Percentiles rank a stretch among this genome's conserved stretches.
Conservation (phyloP, 2,329 filamentous ascomycete species). For the Claviceps arundinis region DNA sequence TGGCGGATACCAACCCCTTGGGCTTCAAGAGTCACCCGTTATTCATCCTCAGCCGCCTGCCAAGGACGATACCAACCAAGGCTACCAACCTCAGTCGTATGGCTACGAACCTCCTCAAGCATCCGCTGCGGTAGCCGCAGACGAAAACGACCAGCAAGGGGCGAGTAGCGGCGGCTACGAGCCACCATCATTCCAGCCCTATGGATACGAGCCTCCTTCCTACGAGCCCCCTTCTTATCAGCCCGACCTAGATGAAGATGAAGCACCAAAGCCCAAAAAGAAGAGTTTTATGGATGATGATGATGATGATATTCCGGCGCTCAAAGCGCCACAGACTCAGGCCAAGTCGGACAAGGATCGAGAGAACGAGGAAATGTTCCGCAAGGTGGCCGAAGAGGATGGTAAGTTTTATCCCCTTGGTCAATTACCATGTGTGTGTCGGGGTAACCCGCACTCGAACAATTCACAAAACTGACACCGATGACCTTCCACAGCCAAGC, state of each 20-base stretch:
- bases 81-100: conserved; percentile 34
- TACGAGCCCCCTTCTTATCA: conserved; percentile 38
- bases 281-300: conserved; percentile 75
- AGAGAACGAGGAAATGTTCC: conserved; percentile 75
- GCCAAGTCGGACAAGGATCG: conserved; percentile 56
- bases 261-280: conserved; percentile 51
- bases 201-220: conserved; percentile 43
- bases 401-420: conserved; percentile 29
- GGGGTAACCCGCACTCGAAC: too few relatives aligned
- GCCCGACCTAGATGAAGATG: conserved; percentile 33
- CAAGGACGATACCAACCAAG: conserved; percentile 13
- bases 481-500: conserved; percentile 39
- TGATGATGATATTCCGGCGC: conserved; percentile 44
- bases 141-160: conserved; percentile 12
- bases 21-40: conserved; percentile 13
- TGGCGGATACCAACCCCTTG: conserved; percentile 17
- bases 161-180: conserved; percentile 38
- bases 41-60: conserved; percentile 8
- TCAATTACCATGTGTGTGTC: too few relatives aligned
- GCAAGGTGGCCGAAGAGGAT: conserved; percentile 67
- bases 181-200: conserved; percentile 48
- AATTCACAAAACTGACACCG: background rate
- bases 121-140: conserved; percentile 12
- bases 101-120: conserved; percentile 34
- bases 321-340: conserved; percentile 37